Evolutionary conservation across 148 eudicot genomes (phyloP).

Genomic region (Chenopodium quinoa): DNA sequence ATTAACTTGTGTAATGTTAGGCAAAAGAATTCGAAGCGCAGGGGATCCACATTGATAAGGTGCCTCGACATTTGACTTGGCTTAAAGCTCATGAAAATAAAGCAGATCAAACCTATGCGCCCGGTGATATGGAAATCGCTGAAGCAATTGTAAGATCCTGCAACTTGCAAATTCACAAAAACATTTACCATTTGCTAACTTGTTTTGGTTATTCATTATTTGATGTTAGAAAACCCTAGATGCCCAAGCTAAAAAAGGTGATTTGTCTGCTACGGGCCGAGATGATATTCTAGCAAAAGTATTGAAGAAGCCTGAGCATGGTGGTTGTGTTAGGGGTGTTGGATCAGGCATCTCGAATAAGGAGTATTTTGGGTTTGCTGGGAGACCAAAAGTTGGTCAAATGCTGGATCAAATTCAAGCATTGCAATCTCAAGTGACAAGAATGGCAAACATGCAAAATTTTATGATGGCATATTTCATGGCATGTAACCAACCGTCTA

Average conservation of each 20-base stretch:
- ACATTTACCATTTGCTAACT: not conserved
- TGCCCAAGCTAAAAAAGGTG: slow-evolving; percentile 7
- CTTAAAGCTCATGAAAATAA: slow-evolving; percentile 3
- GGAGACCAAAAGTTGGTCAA: slow-evolving; percentile 1
- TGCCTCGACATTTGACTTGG: slow-evolving; percentile 16
- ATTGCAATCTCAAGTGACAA: not conserved
- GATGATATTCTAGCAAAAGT: slow-evolving; percentile 16
- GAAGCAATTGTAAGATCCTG: slow-evolving; percentile 6
- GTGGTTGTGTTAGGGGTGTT: slow-evolving; percentile 9
- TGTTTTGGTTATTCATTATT: not conserved
- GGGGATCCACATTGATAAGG: not conserved
- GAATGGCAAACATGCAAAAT: not conserved
- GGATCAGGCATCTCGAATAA: slow-evolving; percentile 12
- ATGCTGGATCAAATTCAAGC: not conserved
- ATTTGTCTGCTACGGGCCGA: not conserved
- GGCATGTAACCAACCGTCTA: not conserved
- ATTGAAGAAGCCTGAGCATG: slow-evolving; percentile 13
- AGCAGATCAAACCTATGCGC: not conserved
- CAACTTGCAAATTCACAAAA: not conserved
- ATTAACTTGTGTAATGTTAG: not conserved
- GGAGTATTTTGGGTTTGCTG: slow-evolving; percentile 10
- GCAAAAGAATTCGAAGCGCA: not conserved
- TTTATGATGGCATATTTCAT: slow-evolving; percentile 6
- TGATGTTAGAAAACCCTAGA: not conserved
- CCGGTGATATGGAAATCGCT: slow-evolving; percentile 8